Base-by-base conservation (phyloP, 371 early-diverging fungal species). In the Nematocida ausubeli region DNA sequence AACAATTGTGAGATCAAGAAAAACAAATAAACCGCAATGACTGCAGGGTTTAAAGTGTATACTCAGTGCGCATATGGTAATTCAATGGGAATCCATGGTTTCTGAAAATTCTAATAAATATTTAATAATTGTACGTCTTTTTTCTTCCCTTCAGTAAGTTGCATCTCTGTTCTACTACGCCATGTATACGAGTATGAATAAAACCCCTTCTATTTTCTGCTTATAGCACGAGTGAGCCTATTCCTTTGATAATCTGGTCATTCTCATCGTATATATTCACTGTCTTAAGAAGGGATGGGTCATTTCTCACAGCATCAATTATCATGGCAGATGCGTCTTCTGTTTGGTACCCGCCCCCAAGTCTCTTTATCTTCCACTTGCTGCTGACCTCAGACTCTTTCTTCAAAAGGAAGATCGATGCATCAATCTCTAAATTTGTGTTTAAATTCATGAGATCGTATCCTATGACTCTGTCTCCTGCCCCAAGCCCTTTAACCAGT, bases 381-480 rank as follows among this genome's bases (percentile, higher is more conserved):
- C 26, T 16, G 37, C 7, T 39, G 1, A 69, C 35, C 22, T 22
- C 63, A 7, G 32, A 26, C 28, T 72, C 51, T 64, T 62, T 65
- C 64, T 64, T 58, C 9, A 62, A 16, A 19, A 71, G 34, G 6
- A 71, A 12, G 14, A 72, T 32, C 0, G 54, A 24, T 12, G 22
- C 14, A 0, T 62, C 64, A 49, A 72, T 49, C 0, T 63, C 64
- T 49, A 51, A 22, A 39, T 72, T 47, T 6, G 73, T 72, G 32
- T 72, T 22, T 22, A 72, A 51, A 26, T 35, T 72, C n/a, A 28
- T 63, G 3, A 72, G n/a, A 35, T 72, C 73, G 40, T 72, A 65
- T 9, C 62, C 73, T 35, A 72, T 1, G 5, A 72, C 40, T 7
- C 4, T 37, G 12, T 47, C 65, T 24, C 51, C 73, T 60, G 30